Base-by-base conservation (phyloP, 352 stramenopile species). In the Pythium monospermum region DNA sequence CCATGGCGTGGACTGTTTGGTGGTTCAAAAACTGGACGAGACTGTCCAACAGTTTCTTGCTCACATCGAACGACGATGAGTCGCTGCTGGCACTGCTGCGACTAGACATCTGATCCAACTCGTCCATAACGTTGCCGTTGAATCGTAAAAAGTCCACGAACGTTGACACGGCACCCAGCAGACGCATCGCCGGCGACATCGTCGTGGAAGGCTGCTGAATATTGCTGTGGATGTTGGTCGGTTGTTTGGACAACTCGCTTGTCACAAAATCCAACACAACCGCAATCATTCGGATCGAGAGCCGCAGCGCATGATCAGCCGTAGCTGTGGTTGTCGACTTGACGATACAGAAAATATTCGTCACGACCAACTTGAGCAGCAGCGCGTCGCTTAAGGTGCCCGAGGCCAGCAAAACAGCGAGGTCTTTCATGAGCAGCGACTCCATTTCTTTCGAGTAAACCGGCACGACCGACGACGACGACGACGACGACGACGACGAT, bases 341-440 rank as follows among this genome's bases (percentile, higher is more conserved):
- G 40, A 76, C 64, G 25, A 86, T 45, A 32, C 76, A 90, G 49
- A 91, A 91, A 3, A 93, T 68, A 57, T 91, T 88, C 30, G 63
- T 91, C n/a, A 81, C 72, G 26, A 91, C 65, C 11, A 93, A 31
- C 49, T 91, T 93, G 38, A 93, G 65, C 61, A 93, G 53, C 44
- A 93, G 56, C 19, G 79, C 73, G 40, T 92, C 82, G n/a, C 82
- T 70, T 6, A 92, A 53, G 10, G 82, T 71, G 25, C 76, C 76
- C 36, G 74, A 71, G 15, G 70, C 59, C 30, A 93, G 32, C 33
- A 93, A 40, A 33, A 66, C 61, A 21, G 43, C 44, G 38, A 91
- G 58, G n/a, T 90, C 82, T 39, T 77, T 76, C 38, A 82, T 68
- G 30, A 90, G 43, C 13, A 84, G 49, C 3, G 58, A 53, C 57